These are phyloP conservation scores for Eucalyptus lansdowneana DNA, from an alignment of 345 rosid genomes.

Conservation along the genomic window DNA sequence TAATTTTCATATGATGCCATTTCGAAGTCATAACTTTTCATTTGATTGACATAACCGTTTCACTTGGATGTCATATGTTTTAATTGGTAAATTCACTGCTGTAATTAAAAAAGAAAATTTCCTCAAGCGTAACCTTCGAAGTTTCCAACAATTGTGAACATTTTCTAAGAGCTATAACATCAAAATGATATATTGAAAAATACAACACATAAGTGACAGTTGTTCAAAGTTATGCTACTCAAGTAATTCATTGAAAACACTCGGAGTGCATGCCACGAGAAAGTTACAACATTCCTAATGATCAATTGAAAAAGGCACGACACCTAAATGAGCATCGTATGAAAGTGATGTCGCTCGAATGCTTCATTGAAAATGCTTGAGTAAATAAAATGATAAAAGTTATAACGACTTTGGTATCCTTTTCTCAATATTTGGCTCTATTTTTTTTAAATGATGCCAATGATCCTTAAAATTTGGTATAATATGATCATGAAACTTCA, in stretches of 20 bases:
- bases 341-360: accelerated
- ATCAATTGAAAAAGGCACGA: accelerated
- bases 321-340: accelerated
- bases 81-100: accelerated
- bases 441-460: background rate
- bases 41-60: background rate
- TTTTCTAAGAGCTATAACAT: background rate
- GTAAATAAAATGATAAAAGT: background rate
- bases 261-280: accelerated
- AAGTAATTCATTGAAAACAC: too few species aligned
- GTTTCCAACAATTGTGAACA: background rate
- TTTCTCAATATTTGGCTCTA: accelerated
- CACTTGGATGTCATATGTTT: background rate
- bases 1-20: accelerated
- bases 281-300: background rate
- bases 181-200: accelerated
- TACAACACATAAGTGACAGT: accelerated
- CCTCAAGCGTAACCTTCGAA: accelerated
- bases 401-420: accelerated
- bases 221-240: accelerated
- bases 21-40: accelerated
- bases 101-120: accelerated
- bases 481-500: accelerated
- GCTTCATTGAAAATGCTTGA: too few species aligned
- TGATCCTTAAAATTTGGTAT: accelerated